phyloP scores from a whole-genome alignment of 192 early-diverging fungal species.

The Podila epicladia region DNA sequence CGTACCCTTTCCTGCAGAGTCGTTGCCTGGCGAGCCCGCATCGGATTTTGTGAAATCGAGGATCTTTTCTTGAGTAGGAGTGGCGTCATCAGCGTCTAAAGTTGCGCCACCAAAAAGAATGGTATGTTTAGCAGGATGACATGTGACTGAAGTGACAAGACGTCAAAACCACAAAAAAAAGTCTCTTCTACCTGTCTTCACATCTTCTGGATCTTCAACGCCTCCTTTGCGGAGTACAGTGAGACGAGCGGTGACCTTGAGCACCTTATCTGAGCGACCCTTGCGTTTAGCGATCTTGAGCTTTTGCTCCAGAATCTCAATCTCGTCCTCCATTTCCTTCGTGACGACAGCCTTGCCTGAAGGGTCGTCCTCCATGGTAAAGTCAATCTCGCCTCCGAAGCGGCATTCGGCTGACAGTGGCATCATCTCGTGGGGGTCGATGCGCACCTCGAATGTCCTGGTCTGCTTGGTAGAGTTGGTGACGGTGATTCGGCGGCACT shows the following conservation, averaged over 20 bases:
- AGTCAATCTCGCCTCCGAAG: constrained; percentile 72
- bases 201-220: constrained; percentile 20
- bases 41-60: constrained; percentile 19
- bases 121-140: not conserved
- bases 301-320: constrained; percentile 97
- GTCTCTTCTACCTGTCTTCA: constrained; percentile 8
- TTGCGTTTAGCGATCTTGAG: constrained; percentile 96
- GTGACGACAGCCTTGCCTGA: constrained; percentile 60
- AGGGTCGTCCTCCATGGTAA: constrained; percentile 69
- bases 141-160: not conserved
- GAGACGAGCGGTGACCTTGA: constrained; percentile 82
- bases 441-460: constrained; percentile 79
- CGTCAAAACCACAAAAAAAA: too few relatives aligned
- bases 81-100: constrained; percentile 20
- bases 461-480: constrained; percentile 87
- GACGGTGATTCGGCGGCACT: constrained; percentile 72
- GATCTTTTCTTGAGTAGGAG: constrained; percentile 41
- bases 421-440: constrained; percentile 76
- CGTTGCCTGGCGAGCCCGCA: constrained; percentile 18
- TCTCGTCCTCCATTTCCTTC: constrained; percentile 91
- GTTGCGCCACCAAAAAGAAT: not conserved
- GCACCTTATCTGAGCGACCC: constrained; percentile 85
- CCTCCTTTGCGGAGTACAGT: constrained; percentile 70
- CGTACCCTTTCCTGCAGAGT: constrained; percentile 29
- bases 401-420: constrained; percentile 29